phyloP scores from a whole-genome alignment of 2,329 filamentous ascomycete genomes.

The Botrytis hyacinthi region DNA sequence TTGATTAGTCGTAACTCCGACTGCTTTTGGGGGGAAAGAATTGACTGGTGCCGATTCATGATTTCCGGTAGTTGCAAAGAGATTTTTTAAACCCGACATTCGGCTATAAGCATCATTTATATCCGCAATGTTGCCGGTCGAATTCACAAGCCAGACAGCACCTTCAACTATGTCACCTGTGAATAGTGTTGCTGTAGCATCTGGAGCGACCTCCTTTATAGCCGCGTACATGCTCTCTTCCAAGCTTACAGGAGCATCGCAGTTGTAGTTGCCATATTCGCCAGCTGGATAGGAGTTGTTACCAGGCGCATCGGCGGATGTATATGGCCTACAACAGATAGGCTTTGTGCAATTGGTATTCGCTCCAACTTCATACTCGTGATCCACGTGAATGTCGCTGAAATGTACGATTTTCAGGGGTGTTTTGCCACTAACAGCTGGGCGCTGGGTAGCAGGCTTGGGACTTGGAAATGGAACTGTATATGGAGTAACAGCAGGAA shows the following conservation, averaged over 20 bases:
- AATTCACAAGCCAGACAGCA: constrained; percentile 40
- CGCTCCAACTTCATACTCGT: constrained; percentile 41
- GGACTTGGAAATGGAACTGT: constrained; percentile 39
- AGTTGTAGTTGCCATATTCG: constrained; percentile 41
- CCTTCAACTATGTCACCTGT: constrained; percentile 44
- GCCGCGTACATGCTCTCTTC: constrained; percentile 43
- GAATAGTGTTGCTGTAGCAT: constrained; percentile 41
- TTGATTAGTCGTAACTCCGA: constrained; percentile 34
- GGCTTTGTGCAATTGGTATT: constrained; percentile 45
- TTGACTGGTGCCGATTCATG: constrained; percentile 43
- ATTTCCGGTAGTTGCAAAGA: constrained; percentile 43
- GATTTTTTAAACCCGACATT: constrained; percentile 37
- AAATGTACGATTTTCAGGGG: constrained; percentile 45
- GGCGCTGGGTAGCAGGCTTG: constrained; percentile 39
- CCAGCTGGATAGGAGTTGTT: constrained; percentile 42
- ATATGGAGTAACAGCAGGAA: constrained; percentile 40
- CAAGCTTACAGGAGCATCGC: constrained; percentile 42
- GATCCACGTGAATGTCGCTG: constrained; percentile 46
- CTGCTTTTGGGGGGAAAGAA: constrained; percentile 38
- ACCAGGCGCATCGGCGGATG: constrained; percentile 40
- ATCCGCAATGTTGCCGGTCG: constrained; percentile 38
- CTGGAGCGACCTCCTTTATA: constrained; percentile 37
- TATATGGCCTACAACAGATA: constrained; percentile 45
- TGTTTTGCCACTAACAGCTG: constrained; percentile 39
- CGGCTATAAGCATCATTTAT: constrained; percentile 41